Evolutionary conservation across 495 filamentous ascomycete species (phyloP).

Genomic region (Talaromyces liani): DNA sequence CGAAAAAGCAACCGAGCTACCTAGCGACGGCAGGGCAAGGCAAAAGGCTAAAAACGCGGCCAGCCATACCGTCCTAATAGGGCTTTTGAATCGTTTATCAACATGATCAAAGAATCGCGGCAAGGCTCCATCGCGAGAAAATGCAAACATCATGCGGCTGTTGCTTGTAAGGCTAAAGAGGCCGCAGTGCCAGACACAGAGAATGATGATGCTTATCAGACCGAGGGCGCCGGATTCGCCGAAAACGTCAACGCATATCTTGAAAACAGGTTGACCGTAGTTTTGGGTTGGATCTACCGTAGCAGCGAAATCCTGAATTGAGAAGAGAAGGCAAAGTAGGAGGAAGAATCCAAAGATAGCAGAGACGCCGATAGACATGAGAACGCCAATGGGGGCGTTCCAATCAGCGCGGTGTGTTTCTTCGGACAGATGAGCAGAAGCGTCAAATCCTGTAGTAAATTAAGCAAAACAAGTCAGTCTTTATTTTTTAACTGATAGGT

Average conservation of each 20-base stretch:
- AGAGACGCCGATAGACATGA: slow-evolving; percentile 50
- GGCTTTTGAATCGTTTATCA: slow-evolving; percentile 16
- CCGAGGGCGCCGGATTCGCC: slow-evolving; percentile 47
- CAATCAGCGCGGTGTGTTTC: slow-evolving; percentile 54
- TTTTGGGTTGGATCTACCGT: slow-evolving; percentile 25
- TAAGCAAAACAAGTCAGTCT: neutral
- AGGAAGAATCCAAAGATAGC: slow-evolving; percentile 59
- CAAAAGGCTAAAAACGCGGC: slow-evolving; percentile 50
- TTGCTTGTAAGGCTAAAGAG: slow-evolving; percentile 53
- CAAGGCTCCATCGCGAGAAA: slow-evolving; percentile 44
- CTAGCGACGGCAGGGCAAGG: slow-evolving; percentile 53
- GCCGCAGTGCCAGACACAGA: slow-evolving; percentile 55
- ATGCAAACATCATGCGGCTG: slow-evolving; percentile 59
- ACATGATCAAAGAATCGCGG: slow-evolving; percentile 29
- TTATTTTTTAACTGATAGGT: neutral
- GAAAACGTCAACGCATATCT: slow-evolving; percentile 51
- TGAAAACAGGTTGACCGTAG: slow-evolving; percentile 46
- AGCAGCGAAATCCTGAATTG: slow-evolving; percentile 46
- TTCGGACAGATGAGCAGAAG: slow-evolving; percentile 51
- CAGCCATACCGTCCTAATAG: slow-evolving; percentile 48
- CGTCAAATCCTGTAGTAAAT: slow-evolving; percentile 41
- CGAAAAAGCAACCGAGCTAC: slow-evolving; percentile 51
- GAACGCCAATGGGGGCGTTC: slow-evolving; percentile 53
- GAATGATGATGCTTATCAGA: slow-evolving; percentile 49
- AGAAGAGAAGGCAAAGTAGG: slow-evolving; percentile 49